A percentile compares a stretch with the other conserved stretches of the same genome.
Conservation (phyloP, 306 rosid genomes). For the Vachellia pachyceras region DNA sequence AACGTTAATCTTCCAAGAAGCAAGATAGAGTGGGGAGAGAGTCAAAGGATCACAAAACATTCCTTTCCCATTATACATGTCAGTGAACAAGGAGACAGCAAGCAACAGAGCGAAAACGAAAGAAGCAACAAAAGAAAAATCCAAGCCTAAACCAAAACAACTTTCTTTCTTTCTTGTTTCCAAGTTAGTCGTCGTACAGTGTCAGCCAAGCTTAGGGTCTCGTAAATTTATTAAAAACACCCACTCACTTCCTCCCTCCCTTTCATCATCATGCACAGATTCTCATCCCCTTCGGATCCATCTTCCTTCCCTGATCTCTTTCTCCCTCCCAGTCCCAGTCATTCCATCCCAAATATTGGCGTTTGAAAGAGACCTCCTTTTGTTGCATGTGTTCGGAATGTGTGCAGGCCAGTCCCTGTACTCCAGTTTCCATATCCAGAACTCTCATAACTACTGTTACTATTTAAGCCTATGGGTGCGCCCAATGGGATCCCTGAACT, state of each 20-base stretch:
- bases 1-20: not conserved
- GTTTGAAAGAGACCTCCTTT: slow-evolving; percentile 84
- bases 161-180: not conserved
- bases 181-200: slow-evolving; percentile 48
- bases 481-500: slow-evolving; percentile 52
- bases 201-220: not conserved
- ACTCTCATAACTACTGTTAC: slow-evolving; percentile 53
- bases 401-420: slow-evolving; percentile 55
- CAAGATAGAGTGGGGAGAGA: not conserved
- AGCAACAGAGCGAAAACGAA: not conserved
- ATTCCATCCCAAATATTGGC: slow-evolving; percentile 92
- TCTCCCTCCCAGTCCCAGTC: not conserved
- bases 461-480: slow-evolving; percentile 47
- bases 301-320: not conserved
- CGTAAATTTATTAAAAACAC: slow-evolving; percentile 6
- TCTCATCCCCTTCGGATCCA: slow-evolving; percentile 36
- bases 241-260: slow-evolving; percentile 14
- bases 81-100: not conserved
- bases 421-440: slow-evolving; percentile 67
- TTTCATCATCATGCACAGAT: slow-evolving; percentile 60
- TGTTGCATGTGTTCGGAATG: slow-evolving; percentile 77
- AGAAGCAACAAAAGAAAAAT: slow-evolving; percentile 14
- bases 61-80: not conserved
- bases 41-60: not conserved
- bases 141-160: slow-evolving; percentile 42